Evolutionary conservation across 2,329 filamentous ascomycete species (phyloP).

Genomic region (Calonectria montana): DNA sequence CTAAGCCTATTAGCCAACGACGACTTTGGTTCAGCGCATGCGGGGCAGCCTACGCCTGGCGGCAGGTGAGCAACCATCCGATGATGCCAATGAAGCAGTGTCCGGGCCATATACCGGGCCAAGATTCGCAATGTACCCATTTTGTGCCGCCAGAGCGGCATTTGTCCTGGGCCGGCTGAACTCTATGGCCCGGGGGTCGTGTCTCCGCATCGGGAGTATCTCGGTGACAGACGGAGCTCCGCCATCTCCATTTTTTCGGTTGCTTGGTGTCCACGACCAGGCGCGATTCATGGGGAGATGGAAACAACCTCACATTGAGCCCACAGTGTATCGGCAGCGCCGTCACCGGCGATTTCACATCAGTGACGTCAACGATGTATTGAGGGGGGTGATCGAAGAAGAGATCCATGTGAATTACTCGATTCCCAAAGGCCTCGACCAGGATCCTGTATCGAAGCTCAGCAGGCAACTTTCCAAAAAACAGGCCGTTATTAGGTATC

Average conservation of each 20-base stretch:
- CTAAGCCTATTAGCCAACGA: conserved; percentile 21
- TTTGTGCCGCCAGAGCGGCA: conserved; percentile 30
- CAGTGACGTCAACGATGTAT: neutral
- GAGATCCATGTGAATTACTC: conserved; percentile 41
- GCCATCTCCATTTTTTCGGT: conserved; percentile 40
- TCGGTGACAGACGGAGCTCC: conserved; percentile 42
- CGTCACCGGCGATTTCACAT: neutral
- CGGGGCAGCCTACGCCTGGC: conserved; percentile 40
- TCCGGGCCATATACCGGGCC: conserved; percentile 30
- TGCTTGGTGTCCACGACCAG: neutral
- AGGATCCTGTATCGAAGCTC: conserved; percentile 43
- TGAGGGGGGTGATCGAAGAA: conserved; percentile 26
- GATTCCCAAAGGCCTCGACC: conserved; percentile 33
- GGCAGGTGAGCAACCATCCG: conserved; percentile 46
- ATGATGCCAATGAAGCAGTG: conserved; percentile 42
- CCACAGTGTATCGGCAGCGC: neutral
- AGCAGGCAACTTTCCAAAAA: conserved; percentile 38
- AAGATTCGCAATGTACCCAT: conserved; percentile 30
- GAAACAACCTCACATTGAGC: neutral
- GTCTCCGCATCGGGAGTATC: conserved; percentile 13
- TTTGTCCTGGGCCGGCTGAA: conserved; percentile 32
- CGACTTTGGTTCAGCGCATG: neutral
- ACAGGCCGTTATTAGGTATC: conserved; percentile 30
- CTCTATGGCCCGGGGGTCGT: neutral
- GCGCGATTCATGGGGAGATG: neutral